Percentiles rank a stretch among this genome's conserved stretches.
phyloP scores from a whole-genome alignment of 306 rosid genomes.

The Casuarina cunninghamiana region DNA sequence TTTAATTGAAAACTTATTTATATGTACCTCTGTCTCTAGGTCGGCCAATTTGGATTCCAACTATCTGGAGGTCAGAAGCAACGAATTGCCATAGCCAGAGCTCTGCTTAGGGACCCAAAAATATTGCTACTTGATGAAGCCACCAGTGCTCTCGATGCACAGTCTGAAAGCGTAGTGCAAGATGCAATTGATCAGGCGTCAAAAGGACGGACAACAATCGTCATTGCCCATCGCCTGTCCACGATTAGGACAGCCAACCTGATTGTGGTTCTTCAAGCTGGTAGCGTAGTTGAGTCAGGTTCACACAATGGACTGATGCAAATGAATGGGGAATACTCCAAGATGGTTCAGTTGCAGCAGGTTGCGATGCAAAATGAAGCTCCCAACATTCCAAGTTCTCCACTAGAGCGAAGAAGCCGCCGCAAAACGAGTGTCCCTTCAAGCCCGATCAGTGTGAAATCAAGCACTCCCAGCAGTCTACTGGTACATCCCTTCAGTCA shows the following conservation, averaged over 20 bases:
- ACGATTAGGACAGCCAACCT: constrained; percentile 60
- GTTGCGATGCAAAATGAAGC: constrained; percentile 33
- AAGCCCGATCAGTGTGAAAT: constrained; percentile 20
- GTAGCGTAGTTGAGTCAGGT: constrained; percentile 68
- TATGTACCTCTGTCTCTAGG: constrained; percentile 28
- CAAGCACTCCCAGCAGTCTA: constrained; percentile 43
- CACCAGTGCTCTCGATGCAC: constrained; percentile 85
- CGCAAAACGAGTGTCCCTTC: constrained; percentile 6
- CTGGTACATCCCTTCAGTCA: constrained; percentile 43
- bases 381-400: constrained; percentile 1
- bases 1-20: not conserved
- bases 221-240: constrained; percentile 77
- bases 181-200: constrained; percentile 77
- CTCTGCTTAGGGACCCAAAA: constrained; percentile 68
- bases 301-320: constrained; percentile 62
- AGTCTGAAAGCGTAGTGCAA: constrained; percentile 68
- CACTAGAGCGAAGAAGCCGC: not conserved
- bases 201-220: constrained; percentile 70
- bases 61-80: constrained; percentile 89
- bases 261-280: constrained; percentile 70
- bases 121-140: constrained; percentile 88
- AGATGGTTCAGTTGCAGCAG: constrained; percentile 69
- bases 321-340: constrained; percentile 39
- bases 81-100: constrained; percentile 89
- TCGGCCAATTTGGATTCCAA: constrained; percentile 80